Percentiles rank a stretch among this genome's conserved stretches.
These are phyloP conservation scores for Avena sativa DNA, from an alignment of 176 grass and related monocot species.

Conservation along the genomic window DNA sequence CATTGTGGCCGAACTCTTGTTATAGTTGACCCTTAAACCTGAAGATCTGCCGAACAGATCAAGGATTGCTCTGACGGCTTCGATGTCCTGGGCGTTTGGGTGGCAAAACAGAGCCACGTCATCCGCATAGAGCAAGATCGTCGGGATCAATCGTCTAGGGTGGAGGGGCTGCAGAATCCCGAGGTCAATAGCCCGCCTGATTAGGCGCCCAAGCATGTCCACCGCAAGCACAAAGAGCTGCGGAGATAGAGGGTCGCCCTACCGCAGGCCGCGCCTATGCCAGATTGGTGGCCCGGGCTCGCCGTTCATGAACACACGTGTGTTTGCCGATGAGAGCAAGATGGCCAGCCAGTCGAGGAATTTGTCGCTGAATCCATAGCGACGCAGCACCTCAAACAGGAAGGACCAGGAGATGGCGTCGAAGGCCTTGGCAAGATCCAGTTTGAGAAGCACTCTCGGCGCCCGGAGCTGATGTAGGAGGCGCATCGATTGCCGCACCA, in stretches of 20 bases:
- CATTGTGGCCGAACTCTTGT: background rate
- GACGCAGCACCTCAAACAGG: background rate
- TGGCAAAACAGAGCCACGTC: background rate
- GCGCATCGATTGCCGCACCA: too few species aligned
- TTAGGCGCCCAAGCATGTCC: background rate
- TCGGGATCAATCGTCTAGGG: background rate
- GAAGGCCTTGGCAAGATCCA: too few species aligned
- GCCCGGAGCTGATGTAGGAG: too few species aligned
- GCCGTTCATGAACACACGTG: background rate
- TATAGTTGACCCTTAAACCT: too few species aligned
- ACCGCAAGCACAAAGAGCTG: too few species aligned
- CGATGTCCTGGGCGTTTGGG: background rate
- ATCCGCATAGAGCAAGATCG: background rate
- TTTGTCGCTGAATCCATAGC: background rate
- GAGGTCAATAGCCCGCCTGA: background rate
- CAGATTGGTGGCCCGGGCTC: background rate
- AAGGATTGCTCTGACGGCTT: background rate
- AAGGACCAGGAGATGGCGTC: background rate
- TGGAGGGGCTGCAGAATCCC: background rate
- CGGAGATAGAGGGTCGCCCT: background rate
- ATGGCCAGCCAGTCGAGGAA: background rate
- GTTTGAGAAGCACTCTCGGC: too few species aligned
- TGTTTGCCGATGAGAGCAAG: background rate
- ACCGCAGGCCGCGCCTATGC: background rate
- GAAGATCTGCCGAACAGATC: too few species aligned